Evolutionary conservation across 164 flowering plant species (phyloP).

Genomic region (Vitis labrusca): DNA sequence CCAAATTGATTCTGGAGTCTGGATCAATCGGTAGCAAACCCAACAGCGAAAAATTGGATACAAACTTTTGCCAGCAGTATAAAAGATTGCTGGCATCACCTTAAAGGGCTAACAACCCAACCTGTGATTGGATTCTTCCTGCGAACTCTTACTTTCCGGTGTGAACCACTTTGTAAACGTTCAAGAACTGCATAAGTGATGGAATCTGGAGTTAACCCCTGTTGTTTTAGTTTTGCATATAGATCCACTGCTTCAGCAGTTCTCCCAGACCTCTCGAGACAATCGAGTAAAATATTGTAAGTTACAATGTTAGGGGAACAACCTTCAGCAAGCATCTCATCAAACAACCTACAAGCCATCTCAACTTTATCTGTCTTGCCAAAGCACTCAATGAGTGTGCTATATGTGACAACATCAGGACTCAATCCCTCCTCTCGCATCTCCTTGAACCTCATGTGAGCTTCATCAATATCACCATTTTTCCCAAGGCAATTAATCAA

Average conservation of each 20-base stretch:
- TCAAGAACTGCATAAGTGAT: constrained; percentile 81
- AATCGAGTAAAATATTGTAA: constrained; percentile 87
- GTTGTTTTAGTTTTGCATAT: constrained; percentile 81
- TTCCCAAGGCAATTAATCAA: constrained; percentile 92
- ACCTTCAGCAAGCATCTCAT: constrained; percentile 76
- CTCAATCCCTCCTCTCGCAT: constrained; percentile 85
- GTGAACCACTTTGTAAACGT: constrained; percentile 78
- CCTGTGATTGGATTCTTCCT: constrained; percentile 79
- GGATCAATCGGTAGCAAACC: too few relatives aligned
- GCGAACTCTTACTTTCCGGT: constrained; percentile 49
- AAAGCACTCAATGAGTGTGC: constrained; percentile 95
- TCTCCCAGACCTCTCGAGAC: constrained; percentile 82
- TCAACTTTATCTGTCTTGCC: constrained; percentile 83
- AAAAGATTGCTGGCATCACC: constrained; percentile 32
- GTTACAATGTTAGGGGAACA: constrained; percentile 90
- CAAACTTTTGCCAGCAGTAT: too few relatives aligned
- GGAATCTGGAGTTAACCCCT: constrained; percentile 86
- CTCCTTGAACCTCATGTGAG: constrained; percentile 90
- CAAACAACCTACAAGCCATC: constrained; percentile 79
- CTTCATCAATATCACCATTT: constrained; percentile 89
- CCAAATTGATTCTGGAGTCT: too few relatives aligned
- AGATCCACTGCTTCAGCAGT: constrained; percentile 83
- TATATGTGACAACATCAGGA: constrained; percentile 94
- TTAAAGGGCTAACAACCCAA: constrained; percentile 85
- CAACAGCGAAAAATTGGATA: too few relatives aligned